Percentiles rank a stretch among this genome's conserved stretches.
Conservation (phyloP, 495 filamentous ascomycete species). For the Penicillium soppii region DNA sequence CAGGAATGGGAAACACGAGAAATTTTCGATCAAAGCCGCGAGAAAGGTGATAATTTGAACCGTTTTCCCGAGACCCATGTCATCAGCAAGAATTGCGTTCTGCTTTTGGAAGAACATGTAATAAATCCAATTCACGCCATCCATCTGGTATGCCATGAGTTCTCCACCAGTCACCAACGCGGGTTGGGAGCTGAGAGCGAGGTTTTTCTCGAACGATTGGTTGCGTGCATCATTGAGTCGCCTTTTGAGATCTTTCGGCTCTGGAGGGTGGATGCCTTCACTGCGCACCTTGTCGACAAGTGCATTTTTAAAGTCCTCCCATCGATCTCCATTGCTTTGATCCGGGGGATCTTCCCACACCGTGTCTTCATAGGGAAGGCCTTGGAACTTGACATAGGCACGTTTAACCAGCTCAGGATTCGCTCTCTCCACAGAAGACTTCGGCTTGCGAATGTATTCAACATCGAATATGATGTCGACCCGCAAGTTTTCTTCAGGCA, state of each 20-base stretch:
- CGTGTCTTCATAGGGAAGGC: slow-evolving; percentile 87
- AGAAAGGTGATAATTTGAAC: slow-evolving; percentile 89
- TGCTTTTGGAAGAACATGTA: slow-evolving; percentile 79
- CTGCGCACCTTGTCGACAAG: slow-evolving; percentile 83
- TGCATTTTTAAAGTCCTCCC: slow-evolving; percentile 77
- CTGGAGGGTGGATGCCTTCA: slow-evolving; percentile 62
- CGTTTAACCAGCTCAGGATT: slow-evolving; percentile 46
- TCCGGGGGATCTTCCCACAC: slow-evolving; percentile 86
- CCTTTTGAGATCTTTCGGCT: slow-evolving; percentile 50
- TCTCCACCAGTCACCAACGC: slow-evolving; percentile 69
- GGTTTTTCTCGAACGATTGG: slow-evolving; percentile 60
- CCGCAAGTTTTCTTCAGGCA: slow-evolving; percentile 79
- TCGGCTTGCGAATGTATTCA: slow-evolving; percentile 50
- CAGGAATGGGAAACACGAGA: slow-evolving; percentile 87
- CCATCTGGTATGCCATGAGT: slow-evolving; percentile 90
- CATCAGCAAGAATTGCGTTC: slow-evolving; percentile 94
- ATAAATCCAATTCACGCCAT: slow-evolving; percentile 96
- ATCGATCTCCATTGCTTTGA: slow-evolving; percentile 63
- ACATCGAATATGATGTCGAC: slow-evolving; percentile 88
- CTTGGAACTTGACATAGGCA: slow-evolving; percentile 87
- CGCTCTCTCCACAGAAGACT: slow-evolving; percentile 28
- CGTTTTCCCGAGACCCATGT: slow-evolving; percentile 99
- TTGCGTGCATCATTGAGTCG: slow-evolving; percentile 61
- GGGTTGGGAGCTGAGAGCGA: slow-evolving; percentile 74
- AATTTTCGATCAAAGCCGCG: slow-evolving; percentile 72